Conservation (phyloP, 2,329 filamentous ascomycete species). For the Ophiostoma himal-ulmi region DNA sequence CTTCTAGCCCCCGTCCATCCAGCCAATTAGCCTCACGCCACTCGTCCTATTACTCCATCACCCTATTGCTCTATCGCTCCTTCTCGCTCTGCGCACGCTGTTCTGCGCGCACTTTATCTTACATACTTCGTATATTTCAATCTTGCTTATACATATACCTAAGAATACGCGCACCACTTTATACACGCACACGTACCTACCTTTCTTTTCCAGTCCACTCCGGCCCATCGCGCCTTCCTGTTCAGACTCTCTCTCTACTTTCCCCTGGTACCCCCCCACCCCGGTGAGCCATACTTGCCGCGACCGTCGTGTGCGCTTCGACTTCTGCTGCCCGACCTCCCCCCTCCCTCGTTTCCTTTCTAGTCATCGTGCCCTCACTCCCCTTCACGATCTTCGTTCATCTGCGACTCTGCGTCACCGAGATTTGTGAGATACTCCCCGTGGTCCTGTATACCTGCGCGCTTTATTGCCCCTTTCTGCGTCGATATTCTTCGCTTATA, state of each 20-base stretch:
- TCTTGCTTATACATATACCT: background rate
- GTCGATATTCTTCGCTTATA: background rate
- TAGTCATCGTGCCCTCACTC: background rate
- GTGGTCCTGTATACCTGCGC: background rate
- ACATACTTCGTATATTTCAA: background rate
- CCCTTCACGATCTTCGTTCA: background rate
- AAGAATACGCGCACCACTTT: background rate
- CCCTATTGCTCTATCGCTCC: background rate
- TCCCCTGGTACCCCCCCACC: background rate
- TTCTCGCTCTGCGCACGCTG: background rate
- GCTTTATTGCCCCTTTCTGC: background rate
- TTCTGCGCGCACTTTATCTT: slow-evolving; percentile 4
- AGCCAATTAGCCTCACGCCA: background rate
- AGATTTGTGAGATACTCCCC: background rate
- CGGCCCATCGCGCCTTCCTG: background rate
- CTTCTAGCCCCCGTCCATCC: background rate
- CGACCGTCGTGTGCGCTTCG: background rate
- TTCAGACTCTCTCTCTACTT: background rate
- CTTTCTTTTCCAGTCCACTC: background rate
- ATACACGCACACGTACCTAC: background rate
- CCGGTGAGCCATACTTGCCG: background rate
- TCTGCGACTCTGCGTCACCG: slow-evolving; percentile 4
- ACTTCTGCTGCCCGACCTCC: background rate
- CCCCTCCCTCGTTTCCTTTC: background rate
- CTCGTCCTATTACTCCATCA: background rate